Percentiles rank a stretch among this genome's conserved stretches.
Evolutionary conservation across 2,329 filamentous ascomycete species (phyloP).

Genomic region (Biscogniauxia marginata): DNA sequence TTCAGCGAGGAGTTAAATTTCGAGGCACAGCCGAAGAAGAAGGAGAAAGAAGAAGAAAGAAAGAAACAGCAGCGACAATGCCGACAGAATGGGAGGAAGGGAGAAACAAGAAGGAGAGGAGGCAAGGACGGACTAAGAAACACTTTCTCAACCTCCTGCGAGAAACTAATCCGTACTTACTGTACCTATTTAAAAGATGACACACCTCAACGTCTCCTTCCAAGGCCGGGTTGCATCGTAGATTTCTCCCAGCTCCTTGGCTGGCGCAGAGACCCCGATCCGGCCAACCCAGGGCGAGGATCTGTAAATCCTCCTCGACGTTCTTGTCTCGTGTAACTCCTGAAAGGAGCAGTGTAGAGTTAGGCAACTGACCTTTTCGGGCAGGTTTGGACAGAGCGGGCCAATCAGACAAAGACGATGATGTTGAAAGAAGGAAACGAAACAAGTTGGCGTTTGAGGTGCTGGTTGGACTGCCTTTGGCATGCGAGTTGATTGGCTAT

Average conservation of each 20-base stretch:
- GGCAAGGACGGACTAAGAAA: background rate
- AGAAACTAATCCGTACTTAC: too few species aligned
- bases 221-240: background rate
- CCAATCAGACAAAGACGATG: conserved; percentile 13
- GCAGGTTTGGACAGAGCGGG: conserved; percentile 5
- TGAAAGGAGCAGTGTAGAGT: background rate
- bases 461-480: conserved; percentile 14
- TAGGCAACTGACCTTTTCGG: background rate
- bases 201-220: too few species aligned
- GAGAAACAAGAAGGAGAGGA: background rate
- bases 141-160: background rate
- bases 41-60: background rate
- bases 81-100: background rate
- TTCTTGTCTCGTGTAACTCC: too few species aligned
- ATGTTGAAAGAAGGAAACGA: conserved; percentile 27
- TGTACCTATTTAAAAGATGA: too few species aligned
- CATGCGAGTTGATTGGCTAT: conserved; percentile 14
- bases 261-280: background rate
- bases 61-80: too few species aligned
- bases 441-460: conserved; percentile 30
- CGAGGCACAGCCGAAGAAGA: background rate
- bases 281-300: background rate
- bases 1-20: background rate
- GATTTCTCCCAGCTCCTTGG: background rate
- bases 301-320: background rate